Conservation (phyloP, 2,329 filamentous ascomycete species). For the Xylaria sp. region DNA sequence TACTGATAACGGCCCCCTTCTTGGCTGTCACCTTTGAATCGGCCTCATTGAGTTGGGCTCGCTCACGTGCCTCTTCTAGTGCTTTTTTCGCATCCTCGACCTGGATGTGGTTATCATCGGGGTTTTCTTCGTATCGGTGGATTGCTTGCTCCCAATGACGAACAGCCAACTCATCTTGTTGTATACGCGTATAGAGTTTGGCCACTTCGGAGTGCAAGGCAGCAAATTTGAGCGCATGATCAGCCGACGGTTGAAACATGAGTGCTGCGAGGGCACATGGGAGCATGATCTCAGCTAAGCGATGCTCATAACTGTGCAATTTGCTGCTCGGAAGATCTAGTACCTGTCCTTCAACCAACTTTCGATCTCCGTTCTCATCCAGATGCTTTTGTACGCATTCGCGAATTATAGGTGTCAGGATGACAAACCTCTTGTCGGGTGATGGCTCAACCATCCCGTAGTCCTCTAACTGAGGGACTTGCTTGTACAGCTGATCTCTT, state of each 20-base stretch:
- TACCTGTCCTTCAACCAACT: not conserved
- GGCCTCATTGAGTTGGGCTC: not conserved
- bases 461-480: constrained; percentile 1
- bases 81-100: not conserved
- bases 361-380: not conserved
- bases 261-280: constrained; percentile 11
- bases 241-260: not conserved
- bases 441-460: constrained; percentile 16
- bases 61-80: not conserved
- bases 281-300: not conserved
- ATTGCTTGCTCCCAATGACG: not conserved
- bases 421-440: constrained; percentile 2
- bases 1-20: not conserved
- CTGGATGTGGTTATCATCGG: not conserved
- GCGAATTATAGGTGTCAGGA: not conserved
- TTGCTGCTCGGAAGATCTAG: not conserved
- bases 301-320: not conserved
- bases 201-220: constrained; percentile 1
- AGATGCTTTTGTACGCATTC: constrained; percentile 6
- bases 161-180: not conserved
- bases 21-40: not conserved
- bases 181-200: not conserved
- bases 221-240: not conserved
- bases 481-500: not conserved
- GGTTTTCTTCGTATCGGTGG: not conserved